Conservation (phyloP, 352 stramenopile genomes). For the Phytophthora cryptogea region DNA sequence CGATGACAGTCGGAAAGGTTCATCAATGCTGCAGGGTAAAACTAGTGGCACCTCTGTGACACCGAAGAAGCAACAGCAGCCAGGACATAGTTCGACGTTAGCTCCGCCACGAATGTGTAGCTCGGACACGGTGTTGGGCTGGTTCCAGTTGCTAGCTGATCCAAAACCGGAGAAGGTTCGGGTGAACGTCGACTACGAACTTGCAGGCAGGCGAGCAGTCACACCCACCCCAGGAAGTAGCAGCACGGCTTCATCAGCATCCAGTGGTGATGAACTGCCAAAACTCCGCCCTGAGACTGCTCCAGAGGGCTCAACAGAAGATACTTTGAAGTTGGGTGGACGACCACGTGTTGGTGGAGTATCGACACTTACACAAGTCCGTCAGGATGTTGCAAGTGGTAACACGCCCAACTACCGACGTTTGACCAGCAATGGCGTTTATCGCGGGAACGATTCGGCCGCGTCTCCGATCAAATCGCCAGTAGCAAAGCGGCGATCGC, state of each 20-base stretch:
- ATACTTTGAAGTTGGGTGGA: slow-evolving; percentile 5
- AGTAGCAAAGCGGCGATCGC: slow-evolving; percentile 56
- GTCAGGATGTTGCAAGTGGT: slow-evolving; percentile 26
- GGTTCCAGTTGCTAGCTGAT: slow-evolving; percentile 56
- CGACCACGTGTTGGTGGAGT: slow-evolving; percentile 11
- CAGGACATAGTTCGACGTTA: slow-evolving; percentile 18
- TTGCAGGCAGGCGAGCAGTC: slow-evolving; percentile 37
- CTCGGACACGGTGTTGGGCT: slow-evolving; percentile 57
- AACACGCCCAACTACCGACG: slow-evolving; percentile 11
- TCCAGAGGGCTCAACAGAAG: slow-evolving; percentile 34
- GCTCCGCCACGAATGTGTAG: slow-evolving; percentile 58
- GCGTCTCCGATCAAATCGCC: slow-evolving; percentile 46
- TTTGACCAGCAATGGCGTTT: slow-evolving; percentile 29
- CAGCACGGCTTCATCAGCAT: slow-evolving; percentile 3
- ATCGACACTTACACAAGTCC: slow-evolving; percentile 47
- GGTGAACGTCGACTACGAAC: slow-evolving; percentile 62
- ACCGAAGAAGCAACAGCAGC: slow-evolving; percentile 16
- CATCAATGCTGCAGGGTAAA: slow-evolving; percentile 16
- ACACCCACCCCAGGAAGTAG: slow-evolving; percentile 24
- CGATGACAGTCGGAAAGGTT: slow-evolving; percentile 36
- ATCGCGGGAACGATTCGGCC: slow-evolving; percentile 14
- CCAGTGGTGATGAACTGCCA: slow-evolving; percentile 40
- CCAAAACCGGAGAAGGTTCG: slow-evolving; percentile 57
- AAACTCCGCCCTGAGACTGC: slow-evolving; percentile 50
- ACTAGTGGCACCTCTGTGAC: slow-evolving; percentile 15